phyloP scores from a whole-genome alignment of 139 green algal species.

The Medakamo hakoo region DNA sequence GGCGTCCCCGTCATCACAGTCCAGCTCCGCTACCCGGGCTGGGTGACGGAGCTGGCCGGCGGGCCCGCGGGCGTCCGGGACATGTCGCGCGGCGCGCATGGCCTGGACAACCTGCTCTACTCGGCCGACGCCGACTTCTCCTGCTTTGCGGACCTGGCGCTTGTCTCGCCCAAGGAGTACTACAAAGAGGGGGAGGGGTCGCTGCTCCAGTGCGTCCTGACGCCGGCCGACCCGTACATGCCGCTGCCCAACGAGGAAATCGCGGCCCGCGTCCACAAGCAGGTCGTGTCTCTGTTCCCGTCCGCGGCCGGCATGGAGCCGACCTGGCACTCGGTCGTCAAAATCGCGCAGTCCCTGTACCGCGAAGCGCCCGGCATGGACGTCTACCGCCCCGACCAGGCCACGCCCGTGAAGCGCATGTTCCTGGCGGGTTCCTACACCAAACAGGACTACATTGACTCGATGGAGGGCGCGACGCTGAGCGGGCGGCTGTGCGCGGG shows the following conservation, averaged over 20 bases:
- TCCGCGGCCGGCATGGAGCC: conserved; percentile 45
- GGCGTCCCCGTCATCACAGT: conserved; percentile 95
- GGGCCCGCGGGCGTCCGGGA: conserved; percentile 5
- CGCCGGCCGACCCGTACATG: conserved; percentile 85
- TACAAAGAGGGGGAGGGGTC: conserved; percentile 74
- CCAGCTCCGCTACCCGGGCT: conserved; percentile 90
- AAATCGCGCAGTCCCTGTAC: conserved; percentile 90
- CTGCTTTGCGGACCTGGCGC: conserved; percentile 92
- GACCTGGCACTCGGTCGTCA: conserved; percentile 80
- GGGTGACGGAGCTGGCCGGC: conserved; percentile 78
- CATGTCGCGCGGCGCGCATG: conserved; percentile 11
- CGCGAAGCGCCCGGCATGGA: conserved; percentile 77
- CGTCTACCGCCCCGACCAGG: conserved; percentile 58
- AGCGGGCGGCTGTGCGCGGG: conserved; percentile 47
- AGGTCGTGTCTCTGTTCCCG: conserved; percentile 80
- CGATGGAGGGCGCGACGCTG: conserved; percentile 93
- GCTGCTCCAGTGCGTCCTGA: conserved; percentile 89
- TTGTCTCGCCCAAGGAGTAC: conserved; percentile 82
- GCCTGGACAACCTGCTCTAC: conserved; percentile 93
- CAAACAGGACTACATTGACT: conserved; percentile 96
- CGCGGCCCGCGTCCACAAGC: conserved; percentile 53
- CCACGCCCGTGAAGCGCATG: conserved; percentile 83
- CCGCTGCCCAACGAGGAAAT: conserved; percentile 82
- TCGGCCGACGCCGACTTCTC: conserved; percentile 74
- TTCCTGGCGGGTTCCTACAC: conserved; percentile 91